Evolutionary conservation across 179 eudicot genomes (phyloP).

Genomic region (Carnegiea gigantea): DNA sequence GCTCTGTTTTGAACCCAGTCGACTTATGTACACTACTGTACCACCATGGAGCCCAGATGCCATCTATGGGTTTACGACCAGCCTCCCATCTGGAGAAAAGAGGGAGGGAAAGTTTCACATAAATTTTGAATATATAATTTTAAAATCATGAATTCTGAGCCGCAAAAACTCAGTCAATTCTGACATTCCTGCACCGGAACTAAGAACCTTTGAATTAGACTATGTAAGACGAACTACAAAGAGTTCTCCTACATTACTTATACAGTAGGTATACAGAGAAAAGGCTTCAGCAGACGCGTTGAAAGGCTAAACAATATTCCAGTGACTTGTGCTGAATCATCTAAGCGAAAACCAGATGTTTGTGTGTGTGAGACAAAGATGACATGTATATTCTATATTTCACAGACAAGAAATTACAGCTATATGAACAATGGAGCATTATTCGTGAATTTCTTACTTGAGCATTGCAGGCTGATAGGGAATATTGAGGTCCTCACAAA

Average conservation of each 20-base stretch:
- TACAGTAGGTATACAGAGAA: neutral
- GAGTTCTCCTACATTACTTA: neutral
- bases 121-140: neutral
- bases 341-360: neutral
- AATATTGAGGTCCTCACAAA: conserved; percentile 79
- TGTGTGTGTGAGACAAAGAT: neutral
- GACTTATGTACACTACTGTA: conserved; percentile 77
- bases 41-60: conserved; percentile 99
- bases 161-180: conserved; percentile 1
- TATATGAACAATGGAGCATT: conserved; percentile 3
- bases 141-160: conserved; percentile 9
- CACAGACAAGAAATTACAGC: neutral
- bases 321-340: neutral
- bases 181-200: neutral
- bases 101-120: neutral
- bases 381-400: neutral
- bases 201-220: neutral
- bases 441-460: conserved; percentile 45
- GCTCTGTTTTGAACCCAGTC: conserved; percentile 57
- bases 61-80: conserved; percentile 87
- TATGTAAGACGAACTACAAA: neutral
- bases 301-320: neutral
- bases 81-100: conserved; percentile 76
- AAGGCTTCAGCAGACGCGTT: neutral
- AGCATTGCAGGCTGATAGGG: conserved; percentile 91